Evolutionary conservation across 169 alveolate genomes (phyloP), one percentile per base, ranked within the genome.

Genomic region (Eimeria tenella): DNA sequence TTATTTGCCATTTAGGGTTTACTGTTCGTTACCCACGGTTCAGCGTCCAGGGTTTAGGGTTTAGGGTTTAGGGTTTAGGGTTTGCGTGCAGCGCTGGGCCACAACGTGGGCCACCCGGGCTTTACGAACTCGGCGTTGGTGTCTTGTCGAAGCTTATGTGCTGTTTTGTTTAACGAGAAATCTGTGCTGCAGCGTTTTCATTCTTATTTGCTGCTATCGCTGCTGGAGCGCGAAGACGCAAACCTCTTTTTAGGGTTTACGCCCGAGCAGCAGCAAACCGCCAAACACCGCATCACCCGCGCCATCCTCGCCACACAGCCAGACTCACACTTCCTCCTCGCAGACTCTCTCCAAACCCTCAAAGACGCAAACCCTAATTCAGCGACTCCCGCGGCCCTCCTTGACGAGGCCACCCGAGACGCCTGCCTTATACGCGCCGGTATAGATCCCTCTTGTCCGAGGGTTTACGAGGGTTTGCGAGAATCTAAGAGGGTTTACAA

Each of bases 91-190:
- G 96, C 99, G 15, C 87, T 98, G 74, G 99, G 98, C 4, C 99
- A 98, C 94, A 99, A 98, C 89, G 98, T 97, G 19, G 99, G 99
- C 3, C 99, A 98, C 87, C 98, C 99, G 8, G 99, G 98, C 4
- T 96, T 96, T 86, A 97, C 98, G 25, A 98, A 98, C 79, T 95
- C 96, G 0, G 97, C 96, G 84, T 94, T 98, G 42, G 89, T 97
- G 2, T 95, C 95, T 60, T 96, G 98, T 53, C 94, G 96, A 19
- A 96, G 96, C 89, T 96, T 96, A 75, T 90, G 97, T 86, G 97
- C 98, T 1, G 93, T 98, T 42, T 95, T 97, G 75, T 98, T 98
- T 95, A 98, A 98, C 94, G 99, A 98, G 94, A 94, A 95, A 90
- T 96, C 99, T 68, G 98, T 98, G 19, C 94, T 98, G 93, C 99